Percentiles rank a stretch among this genome's conserved stretches.
Conservation (phyloP, 495 filamentous ascomycete species). For the Pyronema omphalodes region DNA sequence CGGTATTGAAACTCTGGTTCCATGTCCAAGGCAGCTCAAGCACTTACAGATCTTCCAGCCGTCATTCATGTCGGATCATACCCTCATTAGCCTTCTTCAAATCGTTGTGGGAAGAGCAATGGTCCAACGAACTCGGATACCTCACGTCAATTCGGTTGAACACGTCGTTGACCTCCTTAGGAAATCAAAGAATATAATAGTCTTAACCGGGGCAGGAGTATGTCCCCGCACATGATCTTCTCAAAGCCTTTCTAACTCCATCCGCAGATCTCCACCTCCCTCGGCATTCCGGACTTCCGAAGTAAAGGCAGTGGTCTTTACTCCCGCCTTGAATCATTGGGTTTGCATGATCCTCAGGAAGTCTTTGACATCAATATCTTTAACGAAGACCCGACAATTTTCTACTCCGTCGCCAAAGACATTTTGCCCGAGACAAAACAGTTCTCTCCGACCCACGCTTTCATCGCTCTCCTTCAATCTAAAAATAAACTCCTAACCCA, state of each 20-base stretch:
- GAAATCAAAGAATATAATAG: slow-evolving; percentile 64
- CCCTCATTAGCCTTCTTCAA: slow-evolving; percentile 36
- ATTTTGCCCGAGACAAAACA: slow-evolving; percentile 61
- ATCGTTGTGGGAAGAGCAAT: slow-evolving; percentile 69
- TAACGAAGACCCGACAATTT: slow-evolving; percentile 68
- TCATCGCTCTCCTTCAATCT: slow-evolving; percentile 84
- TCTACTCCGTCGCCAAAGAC: slow-evolving; percentile 81
- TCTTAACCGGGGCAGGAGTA: slow-evolving; percentile 83
- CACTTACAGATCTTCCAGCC: neutral
- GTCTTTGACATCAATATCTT: slow-evolving; percentile 86
- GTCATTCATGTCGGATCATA: neutral
- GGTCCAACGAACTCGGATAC: slow-evolving; percentile 59
- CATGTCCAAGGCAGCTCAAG: neutral
- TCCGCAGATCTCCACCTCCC: slow-evolving; percentile 54
- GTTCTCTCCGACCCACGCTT: slow-evolving; percentile 80
- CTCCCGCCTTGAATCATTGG: slow-evolving; percentile 52
- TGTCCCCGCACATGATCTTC: slow-evolving; percentile 6
- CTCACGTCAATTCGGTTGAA: slow-evolving; percentile 66
- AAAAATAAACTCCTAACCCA: slow-evolving; percentile 84
- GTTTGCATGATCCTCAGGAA: slow-evolving; percentile 73
- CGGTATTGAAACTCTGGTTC: neutral
- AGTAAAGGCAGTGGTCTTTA: slow-evolving; percentile 76
- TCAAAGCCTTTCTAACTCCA: neutral
- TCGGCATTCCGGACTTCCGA: slow-evolving; percentile 80
- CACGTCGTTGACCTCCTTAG: slow-evolving; percentile 67